Conservation (phyloP, 495 filamentous ascomycete species). For the Jackrogersella minutella region DNA sequence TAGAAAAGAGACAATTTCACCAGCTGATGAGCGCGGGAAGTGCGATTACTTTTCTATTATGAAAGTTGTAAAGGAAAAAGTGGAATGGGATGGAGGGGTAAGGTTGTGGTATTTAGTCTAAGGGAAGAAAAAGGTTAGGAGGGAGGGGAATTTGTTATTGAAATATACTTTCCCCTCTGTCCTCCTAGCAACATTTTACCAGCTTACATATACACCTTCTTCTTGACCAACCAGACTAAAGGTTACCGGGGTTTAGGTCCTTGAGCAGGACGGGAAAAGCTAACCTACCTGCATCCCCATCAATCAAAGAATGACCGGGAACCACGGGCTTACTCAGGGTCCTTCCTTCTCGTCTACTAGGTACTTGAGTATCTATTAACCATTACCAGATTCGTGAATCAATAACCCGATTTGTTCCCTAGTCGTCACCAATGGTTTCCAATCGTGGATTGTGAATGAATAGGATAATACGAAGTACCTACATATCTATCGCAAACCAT, state of each 20-base stretch:
- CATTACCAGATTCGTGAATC: neutral
- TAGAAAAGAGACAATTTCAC: constrained; percentile 19
- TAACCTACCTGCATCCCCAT: constrained; percentile 31
- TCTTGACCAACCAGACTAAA: constrained; percentile 15
- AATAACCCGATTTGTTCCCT: neutral
- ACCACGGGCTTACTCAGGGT: constrained; percentile 37
- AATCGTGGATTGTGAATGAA: constrained; percentile 1
- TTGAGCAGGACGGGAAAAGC: constrained; percentile 23
- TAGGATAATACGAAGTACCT: no score
- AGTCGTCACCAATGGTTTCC: neutral
- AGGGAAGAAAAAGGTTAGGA: constrained; percentile 27
- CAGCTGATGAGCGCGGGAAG: constrained; percentile 22
- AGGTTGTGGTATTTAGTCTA: constrained; percentile 34
- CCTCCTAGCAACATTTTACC: constrained; percentile 5
- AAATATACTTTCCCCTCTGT: constrained; percentile 14
- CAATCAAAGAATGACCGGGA: constrained; percentile 36
- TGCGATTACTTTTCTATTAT: constrained; percentile 40
- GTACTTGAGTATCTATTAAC: neutral
- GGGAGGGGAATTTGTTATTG: constrained; percentile 28
- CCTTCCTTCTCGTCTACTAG: constrained; percentile 9
- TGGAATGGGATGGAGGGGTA: constrained; percentile 41
- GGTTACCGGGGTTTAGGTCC: constrained; percentile 10
- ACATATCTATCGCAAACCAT: no score
- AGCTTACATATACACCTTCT: neutral
- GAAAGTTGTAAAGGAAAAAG: constrained; percentile 36